Percentiles rank a stretch among this genome's conserved stretches.
These are phyloP conservation scores for Sonneratia caseolaris DNA, from an alignment of 345 rosid genomes.

Conservation along the genomic window DNA sequence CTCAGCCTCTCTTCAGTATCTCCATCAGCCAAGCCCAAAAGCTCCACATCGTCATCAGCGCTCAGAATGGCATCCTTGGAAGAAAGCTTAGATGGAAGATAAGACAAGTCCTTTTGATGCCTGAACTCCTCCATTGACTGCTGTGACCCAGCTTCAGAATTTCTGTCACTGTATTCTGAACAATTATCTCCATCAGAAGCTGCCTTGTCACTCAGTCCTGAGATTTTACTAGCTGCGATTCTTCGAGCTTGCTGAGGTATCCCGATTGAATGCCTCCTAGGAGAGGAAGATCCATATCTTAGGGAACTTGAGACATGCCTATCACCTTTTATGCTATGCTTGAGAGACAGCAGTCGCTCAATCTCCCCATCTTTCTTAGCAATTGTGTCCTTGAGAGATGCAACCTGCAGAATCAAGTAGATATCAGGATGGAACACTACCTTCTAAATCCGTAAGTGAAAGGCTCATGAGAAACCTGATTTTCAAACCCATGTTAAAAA, in stretches of 20 bases:
- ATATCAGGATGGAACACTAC: not conserved
- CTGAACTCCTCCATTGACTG: constrained; percentile 42
- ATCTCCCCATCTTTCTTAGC: constrained; percentile 77
- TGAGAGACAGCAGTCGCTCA: constrained; percentile 45
- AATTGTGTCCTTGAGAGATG: constrained; percentile 59
- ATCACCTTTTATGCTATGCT: constrained; percentile 31
- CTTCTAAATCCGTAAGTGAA: not conserved
- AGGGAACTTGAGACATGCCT: constrained; percentile 35
- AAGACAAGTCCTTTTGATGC: constrained; percentile 19
- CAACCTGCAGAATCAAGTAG: constrained; percentile 36
- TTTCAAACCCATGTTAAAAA: not conserved
- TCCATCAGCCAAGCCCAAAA: constrained; percentile 61
- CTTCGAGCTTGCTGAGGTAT: constrained; percentile 30
- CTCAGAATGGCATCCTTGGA: constrained; percentile 24
- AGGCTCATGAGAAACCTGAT: not conserved
- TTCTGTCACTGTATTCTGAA: constrained; percentile 56
- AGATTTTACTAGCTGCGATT: constrained; percentile 27
- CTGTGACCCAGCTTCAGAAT: constrained; percentile 63
- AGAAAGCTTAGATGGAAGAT: constrained; percentile 29
- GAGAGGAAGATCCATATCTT: constrained; percentile 52
- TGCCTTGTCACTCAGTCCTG: constrained; percentile 29
- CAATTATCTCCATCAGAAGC: constrained; percentile 52
- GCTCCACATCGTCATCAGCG: constrained; percentile 52
- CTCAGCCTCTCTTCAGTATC: constrained; percentile 80
- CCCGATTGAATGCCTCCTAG: constrained; percentile 51